Conservation (phyloP, 441 rosid genomes). For the Breynia disticha region DNA sequence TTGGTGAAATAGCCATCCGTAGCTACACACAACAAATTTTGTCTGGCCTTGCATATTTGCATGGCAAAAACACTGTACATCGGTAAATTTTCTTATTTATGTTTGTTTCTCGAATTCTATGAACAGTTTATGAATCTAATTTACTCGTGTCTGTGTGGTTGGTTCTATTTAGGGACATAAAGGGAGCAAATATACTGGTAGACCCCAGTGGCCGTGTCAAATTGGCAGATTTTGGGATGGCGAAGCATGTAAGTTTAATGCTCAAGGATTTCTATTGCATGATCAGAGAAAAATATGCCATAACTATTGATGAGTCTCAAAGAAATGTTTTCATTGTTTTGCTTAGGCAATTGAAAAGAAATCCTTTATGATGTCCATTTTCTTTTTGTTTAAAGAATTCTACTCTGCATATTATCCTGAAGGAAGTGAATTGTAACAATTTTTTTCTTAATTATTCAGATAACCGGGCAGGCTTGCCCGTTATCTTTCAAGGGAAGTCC, state of each 20-base stretch:
- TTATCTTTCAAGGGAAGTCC: slow-evolving; percentile 97
- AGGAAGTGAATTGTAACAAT: no score
- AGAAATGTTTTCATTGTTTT: no score
- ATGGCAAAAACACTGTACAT: slow-evolving; percentile 76
- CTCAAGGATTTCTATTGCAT: no score
- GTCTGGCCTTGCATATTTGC: slow-evolving; percentile 88
- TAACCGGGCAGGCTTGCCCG: slow-evolving; percentile 87
- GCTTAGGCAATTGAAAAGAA: no score
- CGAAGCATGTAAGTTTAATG: slow-evolving; percentile 71
- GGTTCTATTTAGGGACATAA: slow-evolving; percentile 63
- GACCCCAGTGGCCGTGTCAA: slow-evolving; percentile 93
- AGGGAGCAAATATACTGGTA: slow-evolving; percentile 95
- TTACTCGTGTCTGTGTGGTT: slow-evolving; percentile 3
- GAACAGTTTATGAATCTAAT: no score
- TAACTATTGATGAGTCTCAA: background rate
- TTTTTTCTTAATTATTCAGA: slow-evolving; percentile 37
- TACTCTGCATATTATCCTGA: slow-evolving; percentile 3
- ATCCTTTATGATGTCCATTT: no score
- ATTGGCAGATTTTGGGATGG: slow-evolving; percentile 99
- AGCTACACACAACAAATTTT: slow-evolving; percentile 92
- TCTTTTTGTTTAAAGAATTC: background rate
- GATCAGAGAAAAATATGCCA: background rate
- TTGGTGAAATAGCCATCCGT: slow-evolving; percentile 83
- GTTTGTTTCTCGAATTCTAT: background rate
- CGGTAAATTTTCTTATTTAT: slow-evolving; percentile 40